Base-by-base conservation (phyloP, 192 early-diverging fungal genomes). In the Coemansia sp. region DNA sequence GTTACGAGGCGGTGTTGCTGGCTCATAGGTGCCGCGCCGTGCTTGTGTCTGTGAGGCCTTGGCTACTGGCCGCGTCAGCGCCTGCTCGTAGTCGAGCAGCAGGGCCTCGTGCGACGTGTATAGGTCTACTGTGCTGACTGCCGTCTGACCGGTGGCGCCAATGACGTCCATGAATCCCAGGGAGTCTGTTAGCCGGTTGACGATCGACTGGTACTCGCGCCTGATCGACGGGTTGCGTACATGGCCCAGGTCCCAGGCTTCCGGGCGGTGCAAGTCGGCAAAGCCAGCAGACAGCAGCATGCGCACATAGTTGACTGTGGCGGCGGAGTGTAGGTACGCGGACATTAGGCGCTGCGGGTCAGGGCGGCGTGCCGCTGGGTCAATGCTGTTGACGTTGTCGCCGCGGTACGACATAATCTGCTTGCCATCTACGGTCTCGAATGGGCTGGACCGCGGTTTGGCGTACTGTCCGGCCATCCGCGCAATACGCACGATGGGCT, bases 381-480 rank as follows among this genome's bases (percentile, higher is more conserved):
- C 94, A 69, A 90, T 96, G 61, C 97, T 95, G 85, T 99, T 99
- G 58, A 99, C 94, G 84, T 97, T 98, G 86, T 98, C 97, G 61
- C 97, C 97, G 61, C 97, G 90, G 88, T 93, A 99, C 39, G 96
- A 93, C 58, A 86, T 70, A 69, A 97, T 92, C 65, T 92, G 88
- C 58, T 88, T 82, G 62, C 96, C 97, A 72, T 95, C 85, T 43
- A 93, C 82, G 64, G 89, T 90, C 73, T 99, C 97, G 40, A 87
- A 95, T 3, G 95, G 91, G 77, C 90, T 95, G 43, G 94, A 96
- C 60, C 97, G 89, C 15, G 97, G 97, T 87, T 99, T 99, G 53
- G 97, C 97, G 82, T 99, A 99, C 84, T 99, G 95, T 3, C 97
- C 97, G 20, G 94, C 96, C 95, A 99, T 98, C 65, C 97, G 92